These are phyloP conservation scores for Kwoniella sp. DNA, from an alignment of 768 basidiomycete genomes.

Conservation along the genomic window DNA sequence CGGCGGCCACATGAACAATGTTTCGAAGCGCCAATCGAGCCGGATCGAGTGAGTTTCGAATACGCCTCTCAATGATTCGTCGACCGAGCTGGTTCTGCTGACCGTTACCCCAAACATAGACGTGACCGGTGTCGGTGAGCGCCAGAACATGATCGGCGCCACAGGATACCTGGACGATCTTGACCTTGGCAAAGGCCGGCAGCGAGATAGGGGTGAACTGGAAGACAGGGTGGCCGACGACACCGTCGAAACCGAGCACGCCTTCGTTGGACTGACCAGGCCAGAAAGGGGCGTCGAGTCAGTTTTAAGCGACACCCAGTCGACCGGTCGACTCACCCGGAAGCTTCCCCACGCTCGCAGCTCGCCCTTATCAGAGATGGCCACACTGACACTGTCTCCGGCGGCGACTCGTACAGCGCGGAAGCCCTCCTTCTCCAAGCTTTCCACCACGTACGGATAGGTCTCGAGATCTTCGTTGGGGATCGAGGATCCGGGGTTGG, in stretches of 20 bases:
- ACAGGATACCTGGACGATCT: constrained; percentile 66
- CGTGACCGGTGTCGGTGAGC: constrained; percentile 77
- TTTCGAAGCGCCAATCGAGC: constrained; percentile 77
- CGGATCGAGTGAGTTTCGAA: constrained; percentile 82
- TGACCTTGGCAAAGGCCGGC: constrained; percentile 44
- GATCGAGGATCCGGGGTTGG: constrained; percentile 46
- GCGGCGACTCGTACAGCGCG: constrained; percentile 75
- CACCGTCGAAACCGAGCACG: constrained; percentile 47
- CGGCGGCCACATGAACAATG: constrained; percentile 69
- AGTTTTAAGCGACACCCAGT: too few relatives aligned
- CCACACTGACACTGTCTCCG: constrained; percentile 84
- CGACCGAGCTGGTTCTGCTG: constrained; percentile 89
- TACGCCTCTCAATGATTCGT: constrained; percentile 78
- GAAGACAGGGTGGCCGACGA: constrained; percentile 38
- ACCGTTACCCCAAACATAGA: constrained; percentile 86
- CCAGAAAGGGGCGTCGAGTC: too few relatives aligned
- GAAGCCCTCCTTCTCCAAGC: constrained; percentile 72
- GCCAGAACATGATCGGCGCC: constrained; percentile 88
- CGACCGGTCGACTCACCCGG: constrained; percentile 57
- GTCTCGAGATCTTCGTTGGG: constrained; percentile 52
- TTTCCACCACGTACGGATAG: constrained; percentile 52
- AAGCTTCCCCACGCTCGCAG: constrained; percentile 86
- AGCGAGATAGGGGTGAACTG: constrained; percentile 52
- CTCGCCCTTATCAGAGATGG: constrained; percentile 72
- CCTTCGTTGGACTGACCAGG: constrained; percentile 52